Evolutionary conservation across 345 rosid species (phyloP).

Genomic region (Luvunga scandens): DNA sequence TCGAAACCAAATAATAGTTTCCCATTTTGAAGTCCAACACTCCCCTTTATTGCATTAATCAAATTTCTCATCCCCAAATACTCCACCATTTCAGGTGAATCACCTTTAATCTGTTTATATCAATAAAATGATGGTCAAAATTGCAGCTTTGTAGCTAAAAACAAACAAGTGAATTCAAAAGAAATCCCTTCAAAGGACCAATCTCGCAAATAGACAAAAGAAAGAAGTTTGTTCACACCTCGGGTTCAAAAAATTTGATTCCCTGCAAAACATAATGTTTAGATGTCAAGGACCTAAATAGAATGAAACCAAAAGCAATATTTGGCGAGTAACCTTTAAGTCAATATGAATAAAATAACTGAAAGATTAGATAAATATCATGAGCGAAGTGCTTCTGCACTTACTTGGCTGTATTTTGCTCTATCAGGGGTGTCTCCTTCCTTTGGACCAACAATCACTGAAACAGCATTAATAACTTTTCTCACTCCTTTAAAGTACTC

Average conservation of each 20-base stretch:
- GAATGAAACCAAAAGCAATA: neutral
- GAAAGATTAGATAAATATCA: neutral
- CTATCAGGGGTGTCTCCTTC: conserved; percentile 99
- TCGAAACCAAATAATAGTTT: conserved; percentile 72
- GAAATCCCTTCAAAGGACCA: conserved; percentile 8
- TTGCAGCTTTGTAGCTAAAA: neutral
- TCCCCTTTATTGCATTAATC: conserved; percentile 65
- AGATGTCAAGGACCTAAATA: conserved; percentile 19
- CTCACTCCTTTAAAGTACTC: conserved; percentile 82
- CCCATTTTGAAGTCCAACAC: conserved; percentile 73
- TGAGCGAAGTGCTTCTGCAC: neutral
- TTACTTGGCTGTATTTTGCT: conserved; percentile 87
- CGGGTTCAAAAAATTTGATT: conserved; percentile 95
- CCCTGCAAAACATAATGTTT: conserved; percentile 54
- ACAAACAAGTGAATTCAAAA: neutral
- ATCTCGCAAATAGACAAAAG: conserved; percentile 17
- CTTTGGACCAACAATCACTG: conserved; percentile 95
- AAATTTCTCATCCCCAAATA: conserved; percentile 83
- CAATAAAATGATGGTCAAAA: conserved; percentile 9
- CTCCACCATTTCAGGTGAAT: conserved; percentile 92
- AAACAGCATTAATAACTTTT: conserved; percentile 79
- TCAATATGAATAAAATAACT: neutral
- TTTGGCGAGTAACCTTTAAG: neutral
- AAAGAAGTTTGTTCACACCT: conserved; percentile 46
- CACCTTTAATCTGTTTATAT: conserved; percentile 80